Base-by-base conservation (phyloP, 768 basidiomycete genomes). In the Leccinum rimulosum region DNA sequence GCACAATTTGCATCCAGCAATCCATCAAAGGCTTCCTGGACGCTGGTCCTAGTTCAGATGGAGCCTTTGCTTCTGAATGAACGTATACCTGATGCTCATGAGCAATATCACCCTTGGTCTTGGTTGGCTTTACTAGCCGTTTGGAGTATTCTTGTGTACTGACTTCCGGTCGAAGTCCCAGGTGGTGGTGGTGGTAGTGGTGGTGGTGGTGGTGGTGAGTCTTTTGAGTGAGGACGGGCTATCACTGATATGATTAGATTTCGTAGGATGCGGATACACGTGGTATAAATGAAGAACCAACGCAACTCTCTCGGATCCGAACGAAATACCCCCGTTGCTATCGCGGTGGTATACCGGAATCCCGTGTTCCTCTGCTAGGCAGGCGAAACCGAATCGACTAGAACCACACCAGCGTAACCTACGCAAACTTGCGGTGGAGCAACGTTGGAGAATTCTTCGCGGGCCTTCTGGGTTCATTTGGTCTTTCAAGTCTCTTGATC, bases 181-280 rank as follows among this genome's bases (percentile, higher is more conserved):
- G 31, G 31, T 9, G 12, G 56, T 61, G 31, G 25, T 3, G 25
- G 25, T n/a, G 31, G 31, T 9, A 9, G 56, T 61, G 31, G 25
- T 3, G 27, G 3, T 3, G 31, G 31, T 11, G 11, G 31, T 33
- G 31, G 31, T 9, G 14, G 58, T 61, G 33, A 50, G 48, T 25
- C n/a, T n/a, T 19, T 4, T 28, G n/a, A 14, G 27, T 12, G 31
- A 12, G 14, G 15, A 10, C 15, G 22, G 38, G 17, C 33, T 7
- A 38, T 53, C 54, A 47, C n/a, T 52, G 27, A 33, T 33, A 33
- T 14, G 52, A 57, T 65, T 14, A 54, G 49, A 56, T 62, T 47
- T 19, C 14, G 22, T 10, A 31, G 8, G 27, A 30, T 30, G 11
- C 6, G 35, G 33, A 19, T n/a, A 17, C 50, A 52, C 14, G 27